Percentiles rank a stretch among this genome's conserved stretches.
Evolutionary conservation across 352 stramenopile genomes (phyloP).

Genomic region (Chrysophaeum taylorii): DNA sequence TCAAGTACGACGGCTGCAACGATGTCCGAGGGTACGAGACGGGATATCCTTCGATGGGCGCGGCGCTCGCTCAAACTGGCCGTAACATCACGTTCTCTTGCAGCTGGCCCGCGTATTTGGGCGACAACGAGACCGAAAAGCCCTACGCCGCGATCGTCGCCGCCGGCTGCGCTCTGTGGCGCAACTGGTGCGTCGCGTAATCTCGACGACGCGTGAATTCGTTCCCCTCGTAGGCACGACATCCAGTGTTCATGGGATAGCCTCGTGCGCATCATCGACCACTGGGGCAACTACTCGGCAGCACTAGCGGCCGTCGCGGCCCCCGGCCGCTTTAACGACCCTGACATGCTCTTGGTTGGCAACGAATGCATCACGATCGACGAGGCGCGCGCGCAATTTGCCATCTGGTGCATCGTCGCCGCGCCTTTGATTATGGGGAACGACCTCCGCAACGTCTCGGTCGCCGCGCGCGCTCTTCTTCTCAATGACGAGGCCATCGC

Average conservation of each 20-base stretch:
- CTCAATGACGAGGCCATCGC: conserved; percentile 5
- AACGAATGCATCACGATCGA: not conserved
- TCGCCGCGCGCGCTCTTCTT: not conserved
- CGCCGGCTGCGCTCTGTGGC: conserved; percentile 36
- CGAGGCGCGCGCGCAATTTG: not conserved
- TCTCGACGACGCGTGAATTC: no score
- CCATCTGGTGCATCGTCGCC: not conserved
- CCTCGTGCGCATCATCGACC: conserved; percentile 31
- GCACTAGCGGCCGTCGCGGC: conserved; percentile 24
- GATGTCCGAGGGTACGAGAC: not conserved
- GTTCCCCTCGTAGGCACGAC: no score
- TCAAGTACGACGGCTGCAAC: conserved; percentile 49
- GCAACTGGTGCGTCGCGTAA: no score
- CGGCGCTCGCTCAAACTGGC: conserved; percentile 28
- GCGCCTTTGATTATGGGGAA: not conserved
- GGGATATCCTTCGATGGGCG: conserved; percentile 26
- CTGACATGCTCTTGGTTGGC: conserved; percentile 12
- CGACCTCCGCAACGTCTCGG: not conserved
- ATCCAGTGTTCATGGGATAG: conserved; percentile 32
- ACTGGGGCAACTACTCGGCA: conserved; percentile 30
- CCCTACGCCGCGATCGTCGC: conserved; percentile 23
- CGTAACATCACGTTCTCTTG: conserved; percentile 34
- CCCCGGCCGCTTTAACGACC: conserved; percentile 34
- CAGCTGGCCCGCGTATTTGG: conserved; percentile 31
- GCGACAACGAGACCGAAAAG: conserved; percentile 20